Base-by-base conservation (phyloP, 2,329 filamentous ascomycete species). In the Stachybotrys elegans region DNA sequence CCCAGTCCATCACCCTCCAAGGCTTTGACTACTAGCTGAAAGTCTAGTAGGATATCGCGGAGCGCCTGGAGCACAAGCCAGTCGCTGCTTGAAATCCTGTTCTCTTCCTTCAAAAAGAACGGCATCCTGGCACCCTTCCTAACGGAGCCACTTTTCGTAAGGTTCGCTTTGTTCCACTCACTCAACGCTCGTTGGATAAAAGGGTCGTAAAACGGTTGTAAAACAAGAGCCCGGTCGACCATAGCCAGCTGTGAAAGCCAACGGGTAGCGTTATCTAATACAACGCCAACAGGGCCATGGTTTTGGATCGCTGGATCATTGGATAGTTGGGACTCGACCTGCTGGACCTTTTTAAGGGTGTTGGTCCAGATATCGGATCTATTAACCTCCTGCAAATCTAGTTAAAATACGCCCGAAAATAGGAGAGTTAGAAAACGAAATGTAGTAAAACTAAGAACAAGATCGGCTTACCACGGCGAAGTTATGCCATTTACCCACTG, bases 161-260 rank as follows among this genome's bases (percentile, higher is more conserved):
- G 19, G 17, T 36, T 36, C 4, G 12, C 32, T 17, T 38, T 21
- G n/a, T 6, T 2, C 16, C 3, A 6, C 19, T 20, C 3, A 16
- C 17, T 19, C 35, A 16, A 16, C 14, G n/a, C n/a, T 21, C 19
- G n/a, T 7, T 7, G 6, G 22, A 40, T 25, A 11, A 40, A 16
- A 11, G 8, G 25, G 31, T 45, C 40, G 29, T 40, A 20, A 29
- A 22, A 48, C 4, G 35, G 40, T 12, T 41, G 22, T 20, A 50
- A 42, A 2, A 4, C 13, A 9, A 50, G 20, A 4, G 46, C 43
- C 12, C 48, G 46, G 19, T 44, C 34, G 17, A 52, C 51, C 43
- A 51, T 47, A 25, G 51, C 48, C 3, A 48, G 25, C 22, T 48
- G 43, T 3, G 46, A 52, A 16, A 52, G 42, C 49, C 47, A 51